phyloP scores from a whole-genome alignment of 805 yeast species.

The Saccharomyces kudriavzevii region DNA sequence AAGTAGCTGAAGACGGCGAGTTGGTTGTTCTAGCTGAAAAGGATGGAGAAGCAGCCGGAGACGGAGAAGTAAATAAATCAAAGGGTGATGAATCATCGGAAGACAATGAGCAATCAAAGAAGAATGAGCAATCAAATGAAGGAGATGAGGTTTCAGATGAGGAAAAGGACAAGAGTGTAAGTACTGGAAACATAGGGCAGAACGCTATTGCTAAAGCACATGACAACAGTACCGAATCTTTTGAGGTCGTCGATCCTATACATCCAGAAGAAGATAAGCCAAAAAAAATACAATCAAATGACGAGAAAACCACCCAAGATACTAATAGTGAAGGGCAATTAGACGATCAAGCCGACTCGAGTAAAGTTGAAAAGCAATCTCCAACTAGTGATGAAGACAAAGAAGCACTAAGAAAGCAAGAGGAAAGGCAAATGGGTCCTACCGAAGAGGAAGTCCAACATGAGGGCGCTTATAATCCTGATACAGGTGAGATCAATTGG shows the following conservation, averaged over 20 bases:
- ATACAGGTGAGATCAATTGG: slow-evolving; percentile 98
- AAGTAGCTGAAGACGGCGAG: slow-evolving; percentile 2
- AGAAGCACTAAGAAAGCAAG: neutral
- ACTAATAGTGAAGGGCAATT: neutral
- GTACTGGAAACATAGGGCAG: neutral
- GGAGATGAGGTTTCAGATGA: neutral
- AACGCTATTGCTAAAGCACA: neutral
- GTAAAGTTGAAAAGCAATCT: neutral
- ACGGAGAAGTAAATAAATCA: neutral
- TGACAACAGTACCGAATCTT: neutral
- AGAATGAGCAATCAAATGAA: slow-evolving; percentile 1
- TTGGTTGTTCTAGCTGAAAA: neutral
- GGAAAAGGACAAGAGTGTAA: neutral
- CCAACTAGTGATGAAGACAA: slow-evolving; percentile 1
- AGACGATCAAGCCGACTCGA: slow-evolving; percentile 8
- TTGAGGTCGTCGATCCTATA: neutral
- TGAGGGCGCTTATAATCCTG: slow-evolving; percentile 82
- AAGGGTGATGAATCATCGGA: neutral
- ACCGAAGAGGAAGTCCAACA: slow-evolving; percentile 34
- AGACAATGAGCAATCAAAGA: neutral
- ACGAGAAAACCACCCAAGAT: neutral
- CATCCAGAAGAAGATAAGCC: neutral
- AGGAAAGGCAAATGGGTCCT: slow-evolving; percentile 4
- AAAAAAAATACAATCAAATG: neutral
- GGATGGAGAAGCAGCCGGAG: neutral